phyloP scores from a whole-genome alignment of 345 rosid genomes.

The Cochlearia excelsa region DNA sequence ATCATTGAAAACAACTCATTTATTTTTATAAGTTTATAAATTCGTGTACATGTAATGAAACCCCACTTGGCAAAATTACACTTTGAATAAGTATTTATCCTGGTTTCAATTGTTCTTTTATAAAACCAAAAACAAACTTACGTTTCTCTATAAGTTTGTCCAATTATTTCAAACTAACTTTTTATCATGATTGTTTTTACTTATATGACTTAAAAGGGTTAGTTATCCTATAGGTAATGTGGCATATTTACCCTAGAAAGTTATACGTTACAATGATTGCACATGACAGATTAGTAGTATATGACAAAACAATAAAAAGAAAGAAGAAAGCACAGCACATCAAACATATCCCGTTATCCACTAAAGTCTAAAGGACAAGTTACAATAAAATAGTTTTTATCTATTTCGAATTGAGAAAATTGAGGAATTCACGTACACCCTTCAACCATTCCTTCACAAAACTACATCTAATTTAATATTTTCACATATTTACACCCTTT shows the following conservation, averaged over 20 bases:
- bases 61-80: too few relatives aligned
- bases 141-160: too few relatives aligned
- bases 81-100: too few relatives aligned
- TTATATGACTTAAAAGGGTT: neutral
- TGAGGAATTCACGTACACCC: too few relatives aligned
- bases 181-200: too few relatives aligned
- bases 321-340: slow-evolving; percentile 2
- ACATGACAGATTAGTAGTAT: slow-evolving; percentile 6
- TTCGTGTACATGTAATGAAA: neutral
- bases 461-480: too few relatives aligned
- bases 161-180: too few relatives aligned
- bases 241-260: slow-evolving; percentile 30
- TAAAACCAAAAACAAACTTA: too few relatives aligned
- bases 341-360: slow-evolving; percentile 17
- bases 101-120: too few relatives aligned
- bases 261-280: slow-evolving; percentile 27
- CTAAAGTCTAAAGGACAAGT: slow-evolving; percentile 15
- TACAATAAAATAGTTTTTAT: slow-evolving; percentile 15
- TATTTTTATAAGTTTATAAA: neutral
- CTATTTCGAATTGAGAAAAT: slow-evolving; percentile 9
- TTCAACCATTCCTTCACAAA: too few relatives aligned
- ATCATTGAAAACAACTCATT: slow-evolving; percentile 13
- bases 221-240: slow-evolving; percentile 6
- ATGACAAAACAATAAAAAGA: neutral
- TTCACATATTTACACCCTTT: too few relatives aligned